Evolutionary conservation across 768 basidiomycete genomes (phyloP), one percentile per base, ranked within the genome.

Genomic region (Leccinum variicolor): DNA sequence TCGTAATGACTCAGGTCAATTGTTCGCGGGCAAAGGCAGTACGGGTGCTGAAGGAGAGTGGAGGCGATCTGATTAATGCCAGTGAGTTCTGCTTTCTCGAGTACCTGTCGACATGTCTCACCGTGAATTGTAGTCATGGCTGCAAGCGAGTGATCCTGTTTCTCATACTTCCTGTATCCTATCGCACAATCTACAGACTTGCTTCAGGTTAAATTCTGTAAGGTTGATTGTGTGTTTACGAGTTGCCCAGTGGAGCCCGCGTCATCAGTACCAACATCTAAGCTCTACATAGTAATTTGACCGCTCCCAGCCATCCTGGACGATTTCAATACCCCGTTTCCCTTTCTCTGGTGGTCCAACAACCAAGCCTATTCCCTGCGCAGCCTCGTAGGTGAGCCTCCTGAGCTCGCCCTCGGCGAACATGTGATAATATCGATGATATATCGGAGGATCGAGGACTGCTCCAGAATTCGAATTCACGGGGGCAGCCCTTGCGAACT

Each of bases 381-480:
- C 89, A 1, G 94, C 94, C 33, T 82, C 77, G 8, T 60, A 54
- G 6, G 89, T 83, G 10, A 97, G 79, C 13, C 70, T 71, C 17
- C 67, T 60, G 50, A 99, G 80, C 73, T 99, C 97, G 19, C 87
- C 90, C 45, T 83, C 76, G 0, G 84, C 81, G 68, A 98, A 99
- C 82, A 99, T 90, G 70, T 99, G 97, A 69, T 99, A 99, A 69
- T 97, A 99, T 55, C 97, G 82, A 68, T 94, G 86, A 75, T 84
- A 90, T 4, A 89, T 78, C 60, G 82, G 48, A 33, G 45, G 34
- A 21, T 48, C 60, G 2, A 13, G 14, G 6, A 11, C 64, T 57
- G 45, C 50, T 59, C n/a, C 55, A 21, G 51, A 41, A 14, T 52
- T 45, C 46, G 51, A 41, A 14, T 52, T 45, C 46, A 6, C 23